A percentile compares a stretch with the other conserved stretches of the same genome.
phyloP scores from a whole-genome alignment of 305 asterid species.

The Solanum hybrid region DNA sequence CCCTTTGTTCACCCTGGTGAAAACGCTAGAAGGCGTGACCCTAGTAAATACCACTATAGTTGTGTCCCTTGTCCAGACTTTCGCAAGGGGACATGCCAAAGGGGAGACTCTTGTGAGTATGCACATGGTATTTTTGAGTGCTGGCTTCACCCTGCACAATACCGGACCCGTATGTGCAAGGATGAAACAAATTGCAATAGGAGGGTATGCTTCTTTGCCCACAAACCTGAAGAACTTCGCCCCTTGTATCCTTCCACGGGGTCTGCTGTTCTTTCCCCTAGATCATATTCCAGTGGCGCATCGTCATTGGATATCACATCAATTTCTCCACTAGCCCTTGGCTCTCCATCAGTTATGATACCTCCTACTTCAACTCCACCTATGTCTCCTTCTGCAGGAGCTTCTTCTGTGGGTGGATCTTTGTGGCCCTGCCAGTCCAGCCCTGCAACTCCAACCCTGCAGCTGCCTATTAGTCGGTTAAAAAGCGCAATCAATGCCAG shows the following conservation, averaged over 20 bases:
- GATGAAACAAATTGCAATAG: conserved; percentile 30
- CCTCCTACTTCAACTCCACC: conserved; percentile 29
- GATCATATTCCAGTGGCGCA: conserved; percentile 18
- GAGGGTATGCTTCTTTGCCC: conserved; percentile 39
- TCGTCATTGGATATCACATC: conserved; percentile 20
- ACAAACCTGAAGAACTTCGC: conserved; percentile 30
- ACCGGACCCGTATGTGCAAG: conserved; percentile 34
- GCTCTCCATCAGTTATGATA: conserved; percentile 22
- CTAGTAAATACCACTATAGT: conserved; percentile 29
- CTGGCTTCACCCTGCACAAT: conserved; percentile 47
- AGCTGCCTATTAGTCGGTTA: conserved; percentile 28
- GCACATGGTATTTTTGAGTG: conserved; percentile 45
- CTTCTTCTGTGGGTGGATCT: conserved; percentile 20
- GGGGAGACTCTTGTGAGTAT: conserved; percentile 35
- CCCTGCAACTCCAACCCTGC: conserved; percentile 23
- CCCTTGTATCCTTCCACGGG: conserved; percentile 34
- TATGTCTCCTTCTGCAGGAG: conserved; percentile 18
- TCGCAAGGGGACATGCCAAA: conserved; percentile 24
- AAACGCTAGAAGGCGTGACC: conserved; percentile 39
- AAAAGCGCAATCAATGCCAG: conserved; percentile 21
- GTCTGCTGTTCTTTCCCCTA: conserved; percentile 36
- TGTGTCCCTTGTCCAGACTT: conserved; percentile 42
- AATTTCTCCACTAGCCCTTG: conserved; percentile 17
- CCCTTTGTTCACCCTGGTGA: conserved; percentile 45
- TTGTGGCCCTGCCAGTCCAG: conserved; percentile 19